Conservation (phyloP, 2,329 filamentous ascomycete genomes). For the Capronia americana region DNA sequence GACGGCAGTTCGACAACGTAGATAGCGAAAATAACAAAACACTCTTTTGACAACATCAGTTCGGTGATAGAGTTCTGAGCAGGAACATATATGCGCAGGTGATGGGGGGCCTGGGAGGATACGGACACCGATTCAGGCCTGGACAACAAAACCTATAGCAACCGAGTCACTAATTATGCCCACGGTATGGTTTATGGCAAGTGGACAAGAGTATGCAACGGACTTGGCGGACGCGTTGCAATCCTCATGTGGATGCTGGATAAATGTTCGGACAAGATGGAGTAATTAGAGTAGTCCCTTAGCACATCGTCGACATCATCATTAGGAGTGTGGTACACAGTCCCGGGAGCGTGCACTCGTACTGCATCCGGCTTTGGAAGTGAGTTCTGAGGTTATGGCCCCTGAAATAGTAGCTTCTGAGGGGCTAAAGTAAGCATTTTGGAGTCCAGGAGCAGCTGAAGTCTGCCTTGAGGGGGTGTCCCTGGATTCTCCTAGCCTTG, state of each 20-base stretch:
- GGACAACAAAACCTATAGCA: background rate
- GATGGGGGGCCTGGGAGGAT: background rate
- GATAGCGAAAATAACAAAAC: conserved; percentile 7
- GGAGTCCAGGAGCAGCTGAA: conserved; percentile 4
- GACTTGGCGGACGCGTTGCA: background rate
- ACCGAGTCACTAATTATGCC: background rate
- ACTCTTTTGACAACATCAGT: conserved; percentile 4
- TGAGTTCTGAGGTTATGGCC: background rate
- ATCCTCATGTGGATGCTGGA: background rate
- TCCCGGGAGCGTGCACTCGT: too few species aligned
- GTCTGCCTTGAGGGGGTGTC: background rate
- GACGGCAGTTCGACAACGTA: background rate
- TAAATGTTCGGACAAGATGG: background rate
- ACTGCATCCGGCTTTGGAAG: background rate
- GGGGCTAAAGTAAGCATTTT: conserved; percentile 1
- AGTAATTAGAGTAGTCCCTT: background rate
- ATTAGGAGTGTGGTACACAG: background rate
- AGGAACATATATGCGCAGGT: background rate
- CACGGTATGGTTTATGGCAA: background rate
- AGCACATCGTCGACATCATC: background rate
- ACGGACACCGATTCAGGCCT: background rate
- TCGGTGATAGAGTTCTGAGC: background rate
- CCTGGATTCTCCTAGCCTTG: background rate
- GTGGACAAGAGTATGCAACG: background rate
- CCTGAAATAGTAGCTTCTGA: conserved; percentile 4